phyloP scores from a whole-genome alignment of 1,284 basidiomycete species.

The Bondarzewia mesenterica region DNA sequence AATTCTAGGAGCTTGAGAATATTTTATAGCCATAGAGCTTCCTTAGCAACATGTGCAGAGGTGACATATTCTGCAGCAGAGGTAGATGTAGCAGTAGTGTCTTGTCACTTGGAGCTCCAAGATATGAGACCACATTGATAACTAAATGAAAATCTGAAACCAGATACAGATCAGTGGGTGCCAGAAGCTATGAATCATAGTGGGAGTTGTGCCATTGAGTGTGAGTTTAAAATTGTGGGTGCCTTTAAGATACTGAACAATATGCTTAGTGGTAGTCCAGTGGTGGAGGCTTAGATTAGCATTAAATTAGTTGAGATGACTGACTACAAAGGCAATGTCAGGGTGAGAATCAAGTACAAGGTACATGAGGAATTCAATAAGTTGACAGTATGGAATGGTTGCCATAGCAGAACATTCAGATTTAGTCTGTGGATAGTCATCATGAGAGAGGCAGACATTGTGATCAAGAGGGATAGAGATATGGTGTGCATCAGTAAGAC shows the following conservation, averaged over 20 bases:
- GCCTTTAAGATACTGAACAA: constrained; percentile 34
- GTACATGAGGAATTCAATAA: constrained; percentile 34
- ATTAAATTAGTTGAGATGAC: constrained; percentile 25
- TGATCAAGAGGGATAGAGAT: constrained; percentile 25
- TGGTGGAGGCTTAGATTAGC: constrained; percentile 20
- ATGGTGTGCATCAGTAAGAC: constrained; percentile 21
- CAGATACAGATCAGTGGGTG: constrained; percentile 27
- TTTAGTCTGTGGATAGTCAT: background rate
- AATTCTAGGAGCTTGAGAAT: background rate
- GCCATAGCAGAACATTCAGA: constrained; percentile 5
- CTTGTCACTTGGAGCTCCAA: constrained; percentile 23
- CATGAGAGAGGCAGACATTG: constrained; percentile 9
- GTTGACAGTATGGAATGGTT: constrained; percentile 19
- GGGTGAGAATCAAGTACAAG: constrained; percentile 29
- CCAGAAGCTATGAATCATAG: constrained; percentile 24
- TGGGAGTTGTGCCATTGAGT: constrained; percentile 18
- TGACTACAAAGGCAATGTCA: constrained; percentile 33
- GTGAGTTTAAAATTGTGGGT: constrained; percentile 23
- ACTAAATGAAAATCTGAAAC: constrained; percentile 25
- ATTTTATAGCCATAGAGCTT: constrained; percentile 2
- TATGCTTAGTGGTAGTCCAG: constrained; percentile 29
- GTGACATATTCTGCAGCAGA: background rate
- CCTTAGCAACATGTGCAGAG: background rate
- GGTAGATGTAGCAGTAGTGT: background rate
- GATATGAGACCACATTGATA: constrained; percentile 21